phyloP scores from a whole-genome alignment of 2,329 filamentous ascomycete species.

The Pyrenophora tritici-repentis region DNA sequence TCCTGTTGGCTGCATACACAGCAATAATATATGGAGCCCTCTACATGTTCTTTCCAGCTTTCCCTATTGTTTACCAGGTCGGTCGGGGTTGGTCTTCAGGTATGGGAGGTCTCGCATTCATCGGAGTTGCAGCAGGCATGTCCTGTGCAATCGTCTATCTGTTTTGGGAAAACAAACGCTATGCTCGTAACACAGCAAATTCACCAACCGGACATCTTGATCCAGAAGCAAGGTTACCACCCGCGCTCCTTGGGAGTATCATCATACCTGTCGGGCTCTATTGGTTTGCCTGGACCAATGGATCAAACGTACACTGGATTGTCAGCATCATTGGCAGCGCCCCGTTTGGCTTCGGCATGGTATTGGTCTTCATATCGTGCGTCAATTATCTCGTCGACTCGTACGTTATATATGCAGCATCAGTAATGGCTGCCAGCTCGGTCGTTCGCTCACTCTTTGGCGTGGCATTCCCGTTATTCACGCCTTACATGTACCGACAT shows the following conservation, averaged over 20 bases:
- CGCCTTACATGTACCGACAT: too few relatives aligned
- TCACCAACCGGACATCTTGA: conserved; percentile 49
- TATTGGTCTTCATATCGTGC: conserved; percentile 48
- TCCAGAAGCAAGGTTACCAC: conserved; percentile 56
- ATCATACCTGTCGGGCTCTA: conserved; percentile 53
- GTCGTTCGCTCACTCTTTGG: too few relatives aligned
- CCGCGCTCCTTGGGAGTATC: conserved; percentile 59
- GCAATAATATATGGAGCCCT: conserved; percentile 50
- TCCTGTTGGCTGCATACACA: conserved; percentile 28
- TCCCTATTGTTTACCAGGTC: conserved; percentile 52
- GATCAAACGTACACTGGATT: conserved; percentile 59
- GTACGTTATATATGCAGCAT: conserved; percentile 53
- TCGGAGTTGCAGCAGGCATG: conserved; percentile 24
- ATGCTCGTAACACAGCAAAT: conserved; percentile 43
- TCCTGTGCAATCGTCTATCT: conserved; percentile 23
- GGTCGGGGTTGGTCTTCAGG: conserved; percentile 42
- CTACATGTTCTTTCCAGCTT: conserved; percentile 56
- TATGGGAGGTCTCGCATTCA: conserved; percentile 46
- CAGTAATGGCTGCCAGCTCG: too few relatives aligned
- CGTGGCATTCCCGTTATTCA: too few relatives aligned
- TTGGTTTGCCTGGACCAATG: conserved; percentile 56
- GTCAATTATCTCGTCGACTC: conserved; percentile 72
- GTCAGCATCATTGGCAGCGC: conserved; percentile 56
- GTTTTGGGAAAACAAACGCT: conserved; percentile 42
- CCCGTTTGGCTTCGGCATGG: conserved; percentile 52